phyloP scores from a whole-genome alignment of 129 eudicot genomes.

The Calendula officinalis region DNA sequence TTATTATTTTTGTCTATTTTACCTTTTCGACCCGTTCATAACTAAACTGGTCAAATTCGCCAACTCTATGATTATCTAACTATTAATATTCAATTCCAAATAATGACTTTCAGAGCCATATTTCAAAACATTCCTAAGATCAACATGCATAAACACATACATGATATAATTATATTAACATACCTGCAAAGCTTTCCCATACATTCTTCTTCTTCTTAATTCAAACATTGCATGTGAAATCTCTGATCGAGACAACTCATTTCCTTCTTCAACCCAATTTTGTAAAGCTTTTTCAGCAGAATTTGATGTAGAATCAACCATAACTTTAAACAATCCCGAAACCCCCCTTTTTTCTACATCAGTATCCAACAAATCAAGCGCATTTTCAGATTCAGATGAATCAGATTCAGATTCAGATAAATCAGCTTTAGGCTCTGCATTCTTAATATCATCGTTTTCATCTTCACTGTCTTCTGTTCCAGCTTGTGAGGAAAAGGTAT shows the following conservation, averaged over 20 bases:
- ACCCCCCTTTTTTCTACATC: conserved; percentile 22
- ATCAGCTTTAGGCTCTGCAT: conserved; percentile 25
- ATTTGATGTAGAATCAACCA: conserved; percentile 33
- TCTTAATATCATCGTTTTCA: conserved; percentile 40
- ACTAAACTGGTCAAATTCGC: no score
- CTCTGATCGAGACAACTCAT: background rate
- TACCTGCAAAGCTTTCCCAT: background rate
- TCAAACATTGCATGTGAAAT: background rate
- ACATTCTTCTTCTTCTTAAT: background rate
- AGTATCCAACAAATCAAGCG: conserved; percentile 28
- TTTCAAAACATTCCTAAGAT: no score
- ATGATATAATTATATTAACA: no score
- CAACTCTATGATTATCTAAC: no score
- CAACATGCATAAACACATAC: no score
- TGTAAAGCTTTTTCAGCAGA: conserved; percentile 14
- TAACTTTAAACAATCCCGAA: conserved; percentile 40
- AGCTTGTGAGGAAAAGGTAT: conserved; percentile 59
- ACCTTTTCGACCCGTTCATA: no score
- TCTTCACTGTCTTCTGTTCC: conserved; percentile 51
- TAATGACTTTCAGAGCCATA: background rate
- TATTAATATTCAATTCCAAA: no score
- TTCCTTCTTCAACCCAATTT: background rate
- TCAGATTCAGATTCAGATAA: background rate
- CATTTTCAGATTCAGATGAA: conserved; percentile 37
- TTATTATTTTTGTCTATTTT: no score